A percentile compares a stretch with the other conserved stretches of the same genome.
Evolutionary conservation across 371 early-diverging fungal genomes (phyloP).

Genomic region (Mucor indicus): DNA sequence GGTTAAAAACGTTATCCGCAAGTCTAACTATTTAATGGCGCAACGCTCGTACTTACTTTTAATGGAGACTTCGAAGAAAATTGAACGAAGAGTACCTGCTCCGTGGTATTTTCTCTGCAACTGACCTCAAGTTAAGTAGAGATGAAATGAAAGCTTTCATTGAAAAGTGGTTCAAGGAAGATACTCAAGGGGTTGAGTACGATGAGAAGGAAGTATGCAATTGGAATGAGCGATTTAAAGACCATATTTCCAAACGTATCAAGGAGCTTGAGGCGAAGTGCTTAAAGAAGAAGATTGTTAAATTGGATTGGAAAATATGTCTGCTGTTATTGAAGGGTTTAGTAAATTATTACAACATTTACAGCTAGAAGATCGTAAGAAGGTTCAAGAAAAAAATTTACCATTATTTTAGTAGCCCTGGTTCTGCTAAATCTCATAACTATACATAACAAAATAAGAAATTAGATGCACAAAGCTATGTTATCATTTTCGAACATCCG

Average conservation of each 20-base stretch:
- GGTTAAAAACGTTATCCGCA: slow-evolving; percentile 87
- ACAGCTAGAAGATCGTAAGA: background rate
- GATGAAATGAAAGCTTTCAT: background rate
- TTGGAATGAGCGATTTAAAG: slow-evolving; percentile 1
- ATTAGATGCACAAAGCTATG: no score
- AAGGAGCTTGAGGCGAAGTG: background rate
- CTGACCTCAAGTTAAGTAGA: background rate
- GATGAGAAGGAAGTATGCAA: background rate
- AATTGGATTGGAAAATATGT: background rate
- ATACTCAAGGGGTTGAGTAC: background rate
- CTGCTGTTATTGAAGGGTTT: slow-evolving; percentile 7
- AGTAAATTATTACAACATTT: slow-evolving; percentile 1
- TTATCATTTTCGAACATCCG: no score
- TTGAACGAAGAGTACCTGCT: slow-evolving; percentile 71
- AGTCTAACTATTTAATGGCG: slow-evolving; percentile 83
- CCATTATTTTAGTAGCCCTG: background rate
- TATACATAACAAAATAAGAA: no score
- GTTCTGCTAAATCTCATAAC: no score
- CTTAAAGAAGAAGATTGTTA: background rate
- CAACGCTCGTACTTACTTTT: slow-evolving; percentile 84
- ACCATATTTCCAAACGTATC: background rate
- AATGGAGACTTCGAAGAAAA: slow-evolving; percentile 88
- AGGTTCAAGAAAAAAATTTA: background rate
- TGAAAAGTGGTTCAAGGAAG: slow-evolving; percentile 1
- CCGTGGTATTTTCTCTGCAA: slow-evolving; percentile 3